Evolutionary conservation across 2,329 filamentous ascomycete species (phyloP), one percentile per base, ranked within the genome.

Genomic region (Metarhizium album): DNA sequence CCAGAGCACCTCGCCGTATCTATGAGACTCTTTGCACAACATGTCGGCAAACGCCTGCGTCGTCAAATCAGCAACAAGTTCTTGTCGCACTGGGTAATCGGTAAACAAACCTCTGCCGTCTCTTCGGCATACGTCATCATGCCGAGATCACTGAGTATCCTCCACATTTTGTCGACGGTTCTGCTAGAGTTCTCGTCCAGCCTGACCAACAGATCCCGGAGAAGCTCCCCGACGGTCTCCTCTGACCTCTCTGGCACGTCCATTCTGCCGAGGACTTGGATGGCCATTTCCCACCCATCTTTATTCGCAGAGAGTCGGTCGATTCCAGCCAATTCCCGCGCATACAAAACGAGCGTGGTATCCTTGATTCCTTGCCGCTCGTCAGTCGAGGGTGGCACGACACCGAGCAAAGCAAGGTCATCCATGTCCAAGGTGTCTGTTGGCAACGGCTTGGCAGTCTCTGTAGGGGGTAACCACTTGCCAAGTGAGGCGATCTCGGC

Each of bases 271-370:
- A 96, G 74, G 11, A 95, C 79, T 53, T 89, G 82, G 42, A 96
- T 82, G 0, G 90, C 86, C 62, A 96, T 70, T 69, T 96, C 89
- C 91, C 91, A 97, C 8, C 91, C 90, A 58, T 90, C 84, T 37
- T 77, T 73, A 14, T 67, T 61, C 3, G 69, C 59, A 1, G 69
- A 69, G 45, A 82, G 62, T 22, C 74, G 70, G 49, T 76, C 73
- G 54, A 75, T 74, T 53, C 74, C 75, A 31, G 84, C 74, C 20
- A 91, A 65, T 23, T 78, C 75, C 47, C 83, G 76, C 0, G 91
- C 86, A 65, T 95, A 97, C 46, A 80, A 72, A 6, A 84, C 77
- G 6, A 96, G 74, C 3, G 91, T 81, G 33, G 86, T 83, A 64
- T 96, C 90, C 63, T 91, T 90, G 55, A 83, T 82, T 7, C 88